Evolutionary conservation across 441 rosid species (phyloP), one percentile per base, ranked within the genome.

Genomic region (Aquilaria agallochum): DNA sequence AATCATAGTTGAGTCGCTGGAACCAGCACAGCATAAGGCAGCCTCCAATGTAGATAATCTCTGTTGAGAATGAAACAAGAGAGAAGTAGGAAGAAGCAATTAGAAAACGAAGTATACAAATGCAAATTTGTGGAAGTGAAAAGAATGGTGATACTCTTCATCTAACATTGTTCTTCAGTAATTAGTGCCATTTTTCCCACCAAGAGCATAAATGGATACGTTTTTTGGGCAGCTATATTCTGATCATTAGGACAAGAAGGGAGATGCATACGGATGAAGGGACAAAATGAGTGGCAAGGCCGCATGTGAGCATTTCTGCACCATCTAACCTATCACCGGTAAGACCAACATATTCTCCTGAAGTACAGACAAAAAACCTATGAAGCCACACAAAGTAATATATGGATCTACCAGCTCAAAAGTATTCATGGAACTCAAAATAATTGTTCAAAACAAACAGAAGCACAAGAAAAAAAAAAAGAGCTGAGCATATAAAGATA

Each of bases 291-390:
- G 91, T 89, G 33, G 94, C 94, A 69, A 89, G 89, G 65, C 94
- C 94, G 71, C 85, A 85, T 54, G 83, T 73, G 70, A 81, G 80
- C 91, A 89, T 83, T 70, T 89, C 96, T 36, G 89, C 80, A 32
- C 91, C 96, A 81, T 89, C 96, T 72, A 89, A 64, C 68, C 89
- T 74, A 52, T 84, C 63, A 60, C 95, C 90, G 9, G 95, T 79
- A 55, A 90, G 95, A 57, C 92, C 89, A 65, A 81, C 67, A 80
- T 78, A 87, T 78, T 90, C 96, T 32, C 96, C 96, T 90, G 63
- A 2, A 66, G 15, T 70, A 59, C 7, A 61, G 15, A 46, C 36
- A 69, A 40, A 63, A 53, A 15, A 31, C 13, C 50, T 15, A 20
- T n/a, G 33, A 33, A 54, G 14, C 5, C 8, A 58, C 15, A 32